phyloP scores from a whole-genome alignment of 2,329 filamentous ascomycete species.

The Cladophialophora yegresii region DNA sequence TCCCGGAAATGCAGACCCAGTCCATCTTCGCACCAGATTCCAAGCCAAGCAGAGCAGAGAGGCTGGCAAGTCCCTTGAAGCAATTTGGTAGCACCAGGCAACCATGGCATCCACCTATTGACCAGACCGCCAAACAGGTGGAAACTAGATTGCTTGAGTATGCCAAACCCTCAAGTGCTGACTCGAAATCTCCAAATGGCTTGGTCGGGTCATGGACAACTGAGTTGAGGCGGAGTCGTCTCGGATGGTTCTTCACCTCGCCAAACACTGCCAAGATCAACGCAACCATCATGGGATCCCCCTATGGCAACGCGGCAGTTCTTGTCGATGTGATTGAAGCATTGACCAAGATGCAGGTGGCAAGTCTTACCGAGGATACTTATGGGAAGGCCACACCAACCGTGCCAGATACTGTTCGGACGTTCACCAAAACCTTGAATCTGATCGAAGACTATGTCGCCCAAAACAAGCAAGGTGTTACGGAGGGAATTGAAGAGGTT shows the following conservation, averaged over 20 bases:
- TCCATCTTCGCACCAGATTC: conserved; percentile 26
- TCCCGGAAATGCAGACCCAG: conserved; percentile 48
- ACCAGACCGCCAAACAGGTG: conserved; percentile 39
- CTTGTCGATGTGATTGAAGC: conserved; percentile 73
- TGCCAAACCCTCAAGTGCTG: conserved; percentile 23
- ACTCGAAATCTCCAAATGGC: conserved; percentile 10
- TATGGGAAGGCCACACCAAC: conserved; percentile 85
- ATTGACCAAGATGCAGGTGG: conserved; percentile 68
- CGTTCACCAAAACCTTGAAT: conserved; percentile 68
- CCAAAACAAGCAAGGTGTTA: conserved; percentile 54
- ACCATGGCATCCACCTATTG: conserved; percentile 48
- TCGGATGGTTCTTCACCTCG: conserved; percentile 71
- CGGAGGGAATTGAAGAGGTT: conserved; percentile 58
- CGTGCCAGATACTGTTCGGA: conserved; percentile 71
- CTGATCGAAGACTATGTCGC: conserved; percentile 70
- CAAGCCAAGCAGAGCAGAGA: conserved; percentile 17
- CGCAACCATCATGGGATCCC: conserved; percentile 70
- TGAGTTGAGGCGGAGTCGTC: conserved; percentile 34
- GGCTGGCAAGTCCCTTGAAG: conserved; percentile 20
- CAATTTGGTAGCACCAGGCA: conserved; percentile 29
- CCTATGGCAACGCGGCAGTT: conserved; percentile 68
- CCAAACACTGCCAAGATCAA: conserved; percentile 66
- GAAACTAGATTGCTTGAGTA: conserved; percentile 38
- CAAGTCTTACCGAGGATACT: conserved; percentile 75
- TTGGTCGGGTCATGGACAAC: conserved; percentile 20